Evolutionary conservation across 805 yeast species (phyloP).

Genomic region (Kuraishia ogatae): DNA sequence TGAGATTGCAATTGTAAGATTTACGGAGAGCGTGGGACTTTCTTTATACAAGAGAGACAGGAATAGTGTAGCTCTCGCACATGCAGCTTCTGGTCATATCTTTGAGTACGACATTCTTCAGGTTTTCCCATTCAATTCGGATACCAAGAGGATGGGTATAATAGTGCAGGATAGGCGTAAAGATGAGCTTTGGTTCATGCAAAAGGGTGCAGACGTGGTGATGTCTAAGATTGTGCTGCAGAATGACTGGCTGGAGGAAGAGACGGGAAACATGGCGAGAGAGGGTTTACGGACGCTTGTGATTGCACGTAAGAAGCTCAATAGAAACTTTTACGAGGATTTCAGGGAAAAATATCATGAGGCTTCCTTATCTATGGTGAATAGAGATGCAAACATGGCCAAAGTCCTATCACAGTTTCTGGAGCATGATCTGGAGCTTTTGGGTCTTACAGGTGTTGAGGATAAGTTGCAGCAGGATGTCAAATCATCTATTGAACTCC

Average conservation of each 20-base stretch:
- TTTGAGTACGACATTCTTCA: conserved; percentile 63
- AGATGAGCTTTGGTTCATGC: conserved; percentile 74
- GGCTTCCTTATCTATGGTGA: conserved; percentile 71
- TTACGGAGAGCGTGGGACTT: conserved; percentile 81
- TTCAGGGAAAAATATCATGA: conserved; percentile 58
- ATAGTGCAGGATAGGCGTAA: conserved; percentile 54
- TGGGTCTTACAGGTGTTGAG: conserved; percentile 96
- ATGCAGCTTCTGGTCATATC: conserved; percentile 43
- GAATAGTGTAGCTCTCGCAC: conserved; percentile 57
- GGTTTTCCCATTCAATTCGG: conserved; percentile 91
- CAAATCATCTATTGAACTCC: conserved; percentile 81
- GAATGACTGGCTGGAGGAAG: conserved; percentile 97
- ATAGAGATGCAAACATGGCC: conserved; percentile 72
- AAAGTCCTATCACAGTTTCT: conserved; percentile 57
- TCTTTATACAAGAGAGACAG: conserved; percentile 79
- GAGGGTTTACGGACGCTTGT: conserved; percentile 96
- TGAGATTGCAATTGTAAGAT: conserved; percentile 93
- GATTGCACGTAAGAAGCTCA: conserved; percentile 74
- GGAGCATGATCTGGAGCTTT: conserved; percentile 75
- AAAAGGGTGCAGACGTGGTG: conserved; percentile 96
- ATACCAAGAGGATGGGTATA: conserved; percentile 94
- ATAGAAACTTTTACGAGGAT: conserved; percentile 42
- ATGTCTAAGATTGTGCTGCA: conserved; percentile 76
- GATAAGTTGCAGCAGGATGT: conserved; percentile 90
- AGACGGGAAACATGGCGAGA: conserved; percentile 94